Percentiles rank a stretch among this genome's conserved stretches.
phyloP scores from a whole-genome alignment of 495 filamentous ascomycete species.

The Daldinia grandis region DNA sequence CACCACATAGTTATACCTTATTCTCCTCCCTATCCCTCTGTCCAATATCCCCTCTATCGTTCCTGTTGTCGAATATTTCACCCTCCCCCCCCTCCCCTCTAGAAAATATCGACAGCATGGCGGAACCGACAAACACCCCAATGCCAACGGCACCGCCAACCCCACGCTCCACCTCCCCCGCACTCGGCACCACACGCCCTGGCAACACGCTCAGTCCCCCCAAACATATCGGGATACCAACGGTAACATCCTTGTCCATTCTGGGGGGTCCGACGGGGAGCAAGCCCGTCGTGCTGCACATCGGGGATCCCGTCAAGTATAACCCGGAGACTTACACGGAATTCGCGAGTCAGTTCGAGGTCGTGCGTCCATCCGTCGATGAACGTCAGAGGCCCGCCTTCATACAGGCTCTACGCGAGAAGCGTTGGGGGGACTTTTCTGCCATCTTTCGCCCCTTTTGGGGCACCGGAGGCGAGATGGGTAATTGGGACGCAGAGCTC shows the following conservation, averaged over 20 bases:
- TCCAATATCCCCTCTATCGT: neutral
- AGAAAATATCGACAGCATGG: slow-evolving; percentile 45
- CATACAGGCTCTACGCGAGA: slow-evolving; percentile 67
- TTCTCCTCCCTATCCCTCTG: neutral
- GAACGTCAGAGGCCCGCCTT: slow-evolving; percentile 67
- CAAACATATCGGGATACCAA: slow-evolving; percentile 25
- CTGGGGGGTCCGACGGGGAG: slow-evolving; percentile 25
- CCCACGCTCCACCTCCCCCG: slow-evolving; percentile 55
- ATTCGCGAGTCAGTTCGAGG: slow-evolving; percentile 64
- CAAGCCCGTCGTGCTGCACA: slow-evolving; percentile 65
- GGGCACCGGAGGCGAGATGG: slow-evolving; percentile 83
- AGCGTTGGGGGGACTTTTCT: slow-evolving; percentile 73
- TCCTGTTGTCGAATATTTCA: slow-evolving; percentile 10
- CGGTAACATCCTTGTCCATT: slow-evolving; percentile 29
- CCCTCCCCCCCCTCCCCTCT: too few relatives aligned
- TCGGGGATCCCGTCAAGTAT: slow-evolving; percentile 74
- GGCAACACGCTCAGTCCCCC: slow-evolving; percentile 31
- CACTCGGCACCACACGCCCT: slow-evolving; percentile 33
- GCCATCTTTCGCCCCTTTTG: slow-evolving; percentile 81
- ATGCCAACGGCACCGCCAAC: slow-evolving; percentile 59
- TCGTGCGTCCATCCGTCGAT: slow-evolving; percentile 62
- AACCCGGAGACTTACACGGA: slow-evolving; percentile 65
- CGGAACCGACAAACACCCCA: slow-evolving; percentile 60
- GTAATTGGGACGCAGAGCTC: slow-evolving; percentile 75
- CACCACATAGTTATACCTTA: slow-evolving; percentile 8